These are phyloP conservation scores for Clonostachys rosea DNA, from an alignment of 2,329 filamentous ascomycete genomes.

Conservation along the genomic window DNA sequence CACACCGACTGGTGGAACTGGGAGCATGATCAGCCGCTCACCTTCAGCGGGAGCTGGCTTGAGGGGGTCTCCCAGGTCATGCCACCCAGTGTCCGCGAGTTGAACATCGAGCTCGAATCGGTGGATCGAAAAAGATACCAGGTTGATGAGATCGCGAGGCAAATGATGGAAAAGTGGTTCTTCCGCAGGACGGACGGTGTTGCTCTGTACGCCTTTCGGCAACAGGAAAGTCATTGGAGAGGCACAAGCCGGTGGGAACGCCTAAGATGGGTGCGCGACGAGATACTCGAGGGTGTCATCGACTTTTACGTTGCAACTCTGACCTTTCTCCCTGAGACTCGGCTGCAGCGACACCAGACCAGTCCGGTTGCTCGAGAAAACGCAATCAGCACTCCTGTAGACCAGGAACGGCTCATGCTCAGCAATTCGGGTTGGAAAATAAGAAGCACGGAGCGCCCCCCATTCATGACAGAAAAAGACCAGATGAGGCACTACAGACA, in stretches of 20 bases:
- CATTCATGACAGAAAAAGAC: no score
- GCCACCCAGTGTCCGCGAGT: constrained; percentile 23
- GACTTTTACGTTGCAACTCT: no score
- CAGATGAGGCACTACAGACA: no score
- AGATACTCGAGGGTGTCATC: constrained; percentile 8
- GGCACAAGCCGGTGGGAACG: constrained; percentile 35
- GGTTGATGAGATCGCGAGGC: constrained; percentile 34
- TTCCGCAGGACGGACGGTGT: constrained; percentile 13
- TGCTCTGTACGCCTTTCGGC: not conserved
- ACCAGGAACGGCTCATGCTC: no score
- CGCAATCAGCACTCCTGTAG: not conserved
- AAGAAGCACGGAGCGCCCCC: no score
- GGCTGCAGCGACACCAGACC: not conserved
- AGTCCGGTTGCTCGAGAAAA: not conserved
- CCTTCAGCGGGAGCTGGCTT: constrained; percentile 30
- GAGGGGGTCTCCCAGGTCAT: constrained; percentile 10
- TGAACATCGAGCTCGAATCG: constrained; percentile 42
- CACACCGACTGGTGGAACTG: constrained; percentile 45
- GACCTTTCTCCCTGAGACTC: no score
- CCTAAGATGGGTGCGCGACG: constrained; percentile 33
- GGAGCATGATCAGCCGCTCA: constrained; percentile 28
- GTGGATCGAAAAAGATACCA: constrained; percentile 36
- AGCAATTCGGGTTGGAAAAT: no score
- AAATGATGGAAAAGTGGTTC: constrained; percentile 24
- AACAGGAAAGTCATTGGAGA: constrained; percentile 23